Conservation (phyloP, 2,329 filamentous ascomycete species). For the Pseudocercospora vitis region DNA sequence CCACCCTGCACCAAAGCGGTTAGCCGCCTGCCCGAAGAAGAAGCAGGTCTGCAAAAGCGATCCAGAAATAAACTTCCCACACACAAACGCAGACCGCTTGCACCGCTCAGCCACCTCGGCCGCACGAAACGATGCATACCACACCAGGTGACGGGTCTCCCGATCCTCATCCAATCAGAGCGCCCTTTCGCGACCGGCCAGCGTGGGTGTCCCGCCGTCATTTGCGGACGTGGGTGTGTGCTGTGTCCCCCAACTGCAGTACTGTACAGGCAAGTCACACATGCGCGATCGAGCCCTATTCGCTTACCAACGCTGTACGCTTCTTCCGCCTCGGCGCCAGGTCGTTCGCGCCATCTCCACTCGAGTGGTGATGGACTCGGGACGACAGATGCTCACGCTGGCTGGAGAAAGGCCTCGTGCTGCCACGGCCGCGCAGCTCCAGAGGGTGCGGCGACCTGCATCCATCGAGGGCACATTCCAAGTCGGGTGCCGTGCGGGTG, state of each 20-base stretch:
- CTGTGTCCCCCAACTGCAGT: conserved; percentile 8
- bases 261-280: conserved; percentile 10
- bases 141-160: conserved; percentile 21
- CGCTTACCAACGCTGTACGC: conserved; percentile 13
- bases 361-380: too few species aligned
- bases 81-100: conserved; percentile 15
- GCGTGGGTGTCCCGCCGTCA: conserved; percentile 12
- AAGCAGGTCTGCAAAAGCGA: background rate
- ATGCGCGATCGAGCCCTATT: conserved; percentile 13
- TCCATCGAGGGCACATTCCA: background rate
- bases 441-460: background rate
- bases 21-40: conserved; percentile 4
- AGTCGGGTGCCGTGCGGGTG: background rate
- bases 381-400: too few species aligned
- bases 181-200: conserved; percentile 5
- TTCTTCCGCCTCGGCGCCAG: conserved; percentile 16
- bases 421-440: background rate
- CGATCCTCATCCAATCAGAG: conserved; percentile 19
- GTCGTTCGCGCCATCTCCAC: conserved; percentile 9
- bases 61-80: conserved; percentile 16
- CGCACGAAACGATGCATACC: conserved; percentile 20
- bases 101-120: conserved; percentile 20
- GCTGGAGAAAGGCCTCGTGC: too few species aligned
- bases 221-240: conserved; percentile 11
- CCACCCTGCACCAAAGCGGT: background rate